Conservation (phyloP, 2,329 filamentous ascomycete genomes). For the Didymella exigua region DNA sequence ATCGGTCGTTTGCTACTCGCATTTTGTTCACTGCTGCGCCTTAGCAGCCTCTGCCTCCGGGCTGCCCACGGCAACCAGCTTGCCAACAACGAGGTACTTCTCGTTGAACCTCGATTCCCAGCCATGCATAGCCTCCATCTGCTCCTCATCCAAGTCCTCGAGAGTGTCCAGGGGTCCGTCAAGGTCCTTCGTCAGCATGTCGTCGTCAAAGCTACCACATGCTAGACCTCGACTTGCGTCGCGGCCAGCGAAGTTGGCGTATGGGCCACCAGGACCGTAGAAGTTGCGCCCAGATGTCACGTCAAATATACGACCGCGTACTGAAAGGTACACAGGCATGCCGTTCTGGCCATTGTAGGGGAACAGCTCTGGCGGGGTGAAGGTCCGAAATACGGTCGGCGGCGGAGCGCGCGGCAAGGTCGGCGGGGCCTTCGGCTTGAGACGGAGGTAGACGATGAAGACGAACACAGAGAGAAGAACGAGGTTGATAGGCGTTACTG, state of each 20-base stretch:
- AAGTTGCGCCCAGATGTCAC: slow-evolving; percentile 87
- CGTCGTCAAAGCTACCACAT: slow-evolving; percentile 22
- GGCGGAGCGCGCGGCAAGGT: slow-evolving; percentile 62
- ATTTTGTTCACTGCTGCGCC: slow-evolving; percentile 19
- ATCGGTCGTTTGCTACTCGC: background rate
- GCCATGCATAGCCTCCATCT: slow-evolving; percentile 80
- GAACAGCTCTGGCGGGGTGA: slow-evolving; percentile 80
- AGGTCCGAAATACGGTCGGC: slow-evolving; percentile 85
- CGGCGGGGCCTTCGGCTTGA: slow-evolving; percentile 59
- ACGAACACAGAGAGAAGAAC: slow-evolving; percentile 64
- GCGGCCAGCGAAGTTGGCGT: slow-evolving; percentile 92
- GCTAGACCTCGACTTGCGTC: slow-evolving; percentile 83
- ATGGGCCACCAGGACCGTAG: slow-evolving; percentile 93
- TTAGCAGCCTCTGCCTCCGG: slow-evolving; percentile 56
- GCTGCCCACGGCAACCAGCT: slow-evolving; percentile 70
- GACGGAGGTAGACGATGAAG: slow-evolving; percentile 63
- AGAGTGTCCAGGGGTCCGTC: slow-evolving; percentile 81
- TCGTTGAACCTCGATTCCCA: slow-evolving; percentile 94
- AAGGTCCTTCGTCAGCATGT: slow-evolving; percentile 72
- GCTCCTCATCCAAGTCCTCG: slow-evolving; percentile 71
- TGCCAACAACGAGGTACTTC: slow-evolving; percentile 95
- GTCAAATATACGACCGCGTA: slow-evolving; percentile 90
- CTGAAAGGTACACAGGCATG: slow-evolving; percentile 84
- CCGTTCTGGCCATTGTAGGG: slow-evolving; percentile 80
- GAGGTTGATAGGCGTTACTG: slow-evolving; percentile 66